Conservation (phyloP, 805 yeast genomes). For the Hanseniaspora hatyaiensis region DNA sequence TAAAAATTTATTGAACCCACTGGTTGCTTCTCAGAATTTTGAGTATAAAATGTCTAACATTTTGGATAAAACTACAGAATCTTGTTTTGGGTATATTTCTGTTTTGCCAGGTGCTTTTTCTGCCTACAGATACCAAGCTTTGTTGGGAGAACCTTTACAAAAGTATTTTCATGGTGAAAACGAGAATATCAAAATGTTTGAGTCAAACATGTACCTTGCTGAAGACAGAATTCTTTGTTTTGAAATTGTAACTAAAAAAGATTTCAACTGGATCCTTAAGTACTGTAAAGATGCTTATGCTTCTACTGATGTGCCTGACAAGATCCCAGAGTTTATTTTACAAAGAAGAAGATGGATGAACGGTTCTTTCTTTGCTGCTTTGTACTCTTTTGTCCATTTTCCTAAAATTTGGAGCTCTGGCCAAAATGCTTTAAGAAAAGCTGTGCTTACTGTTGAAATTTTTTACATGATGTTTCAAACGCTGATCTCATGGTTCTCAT, state of each 20-base stretch:
- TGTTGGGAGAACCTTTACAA: slow-evolving; percentile 73
- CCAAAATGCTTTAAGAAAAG: slow-evolving; percentile 57
- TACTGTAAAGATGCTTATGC: slow-evolving; percentile 85
- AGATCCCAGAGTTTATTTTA: slow-evolving; percentile 70
- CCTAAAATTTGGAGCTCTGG: slow-evolving; percentile 66
- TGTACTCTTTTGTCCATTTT: slow-evolving; percentile 72
- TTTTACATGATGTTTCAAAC: slow-evolving; percentile 63
- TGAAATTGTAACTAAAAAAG: slow-evolving; percentile 79
- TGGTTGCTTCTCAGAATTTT: slow-evolving; percentile 92
- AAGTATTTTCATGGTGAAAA: slow-evolving; percentile 90
- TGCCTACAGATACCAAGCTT: slow-evolving; percentile 78
- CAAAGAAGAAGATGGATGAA: slow-evolving; percentile 96
- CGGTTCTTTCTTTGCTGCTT: slow-evolving; percentile 91
- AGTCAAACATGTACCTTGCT: slow-evolving; percentile 92
- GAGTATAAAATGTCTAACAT: slow-evolving; percentile 94
- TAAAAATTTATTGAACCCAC: slow-evolving; percentile 56
- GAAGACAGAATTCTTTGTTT: slow-evolving; percentile 93
- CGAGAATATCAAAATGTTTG: slow-evolving; percentile 66
- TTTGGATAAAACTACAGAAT: slow-evolving; percentile 89
- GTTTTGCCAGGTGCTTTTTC: slow-evolving; percentile 96
- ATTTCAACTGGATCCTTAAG: slow-evolving; percentile 62
- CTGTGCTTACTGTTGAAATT: slow-evolving; percentile 66
- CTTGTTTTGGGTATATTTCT: slow-evolving; percentile 84
- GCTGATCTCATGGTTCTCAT: slow-evolving; percentile 81
- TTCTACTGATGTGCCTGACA: slow-evolving; percentile 90